These are phyloP conservation scores for Excoecaria cochinchinensis DNA, from an alignment of 345 rosid species.

Conservation along the genomic window DNA sequence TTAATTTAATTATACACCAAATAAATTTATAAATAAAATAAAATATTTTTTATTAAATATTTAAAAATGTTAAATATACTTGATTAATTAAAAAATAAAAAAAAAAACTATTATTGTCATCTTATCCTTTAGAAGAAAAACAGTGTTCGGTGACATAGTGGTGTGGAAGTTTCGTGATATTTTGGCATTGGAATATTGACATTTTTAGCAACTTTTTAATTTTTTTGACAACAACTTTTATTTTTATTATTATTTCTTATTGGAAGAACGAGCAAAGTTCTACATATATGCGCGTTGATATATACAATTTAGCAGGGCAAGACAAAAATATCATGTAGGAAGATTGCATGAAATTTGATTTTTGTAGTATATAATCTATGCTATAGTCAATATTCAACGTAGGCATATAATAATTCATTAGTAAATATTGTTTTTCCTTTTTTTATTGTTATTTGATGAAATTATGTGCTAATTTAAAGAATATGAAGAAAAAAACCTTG, in stretches of 20 bases:
- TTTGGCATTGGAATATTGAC: not conserved
- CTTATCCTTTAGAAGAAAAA: not conserved
- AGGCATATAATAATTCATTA: too few relatives aligned
- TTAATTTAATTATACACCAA: too few relatives aligned
- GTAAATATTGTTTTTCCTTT: too few relatives aligned
- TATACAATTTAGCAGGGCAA: not conserved
- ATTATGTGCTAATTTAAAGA: too few relatives aligned
- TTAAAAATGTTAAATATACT: too few relatives aligned
- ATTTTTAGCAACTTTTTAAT: not conserved
- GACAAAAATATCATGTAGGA: not conserved
- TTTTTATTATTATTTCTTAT: not conserved
- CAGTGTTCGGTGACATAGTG: not conserved
- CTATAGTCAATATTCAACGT: too few relatives aligned
- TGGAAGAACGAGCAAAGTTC: not conserved
- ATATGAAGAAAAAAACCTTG: too few relatives aligned
- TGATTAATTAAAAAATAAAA: not conserved
- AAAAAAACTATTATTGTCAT: not conserved
- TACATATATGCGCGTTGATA: not conserved
- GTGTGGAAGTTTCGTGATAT: constrained; percentile 17
- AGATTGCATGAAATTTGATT: too few relatives aligned
- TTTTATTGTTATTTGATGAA: too few relatives aligned
- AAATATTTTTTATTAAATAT: too few relatives aligned
- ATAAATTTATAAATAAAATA: too few relatives aligned
- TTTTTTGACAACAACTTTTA: not conserved
- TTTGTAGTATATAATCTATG: too few relatives aligned